Evolutionary conservation across 176 grass and related monocot genomes (phyloP), one percentile per base, ranked within the genome.

Genomic region (Zea luxurians): DNA sequence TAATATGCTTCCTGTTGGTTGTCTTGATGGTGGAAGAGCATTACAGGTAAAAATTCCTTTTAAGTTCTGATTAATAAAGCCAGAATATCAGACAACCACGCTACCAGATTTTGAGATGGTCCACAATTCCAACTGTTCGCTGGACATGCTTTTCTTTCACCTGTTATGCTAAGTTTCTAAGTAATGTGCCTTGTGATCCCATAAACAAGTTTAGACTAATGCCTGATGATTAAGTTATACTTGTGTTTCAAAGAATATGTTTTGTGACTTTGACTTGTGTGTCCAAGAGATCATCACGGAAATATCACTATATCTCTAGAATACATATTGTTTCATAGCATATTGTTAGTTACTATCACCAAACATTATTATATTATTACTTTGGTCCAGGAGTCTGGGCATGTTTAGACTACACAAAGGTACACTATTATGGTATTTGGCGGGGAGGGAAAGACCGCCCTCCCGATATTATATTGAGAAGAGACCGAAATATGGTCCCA

Each of bases 1-100:
- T 73, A 99, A 99, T 90, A 95, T 99, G 92, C 92, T 99, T 85
- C 96, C 96, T 63, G 84, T 95, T 82, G 92, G 96, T 70, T 92
- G 89, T 18, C 92, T 99, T 91, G 96, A 99, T 76, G 96, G 96
- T 76, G 96, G 96, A 86, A 95, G 96, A 84, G 90, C 89, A 76
- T 78, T 99, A 68, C 92, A 99, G 91, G 96, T 99, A 85, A 84
- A 74, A 64, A 15, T 64, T 44, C 4, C 0, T 43, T 10, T 78
- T 75, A 41, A 18, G 1, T 57, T 38, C 42, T 70, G 3, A 49
- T 70, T 47, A 50, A 66, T n/a, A 3, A 49, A 57, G 20, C 52
- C 27, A 34, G 61, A 55, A 12, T 61, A 34, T 34, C 58, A 61
- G 1, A 60, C 18, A 61, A 61, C 58, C 20, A 9, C 12, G 47